These are phyloP conservation scores for Scheffersomyces cryptocercus DNA, from an alignment of 1,139 yeast species.

Conservation along the genomic window DNA sequence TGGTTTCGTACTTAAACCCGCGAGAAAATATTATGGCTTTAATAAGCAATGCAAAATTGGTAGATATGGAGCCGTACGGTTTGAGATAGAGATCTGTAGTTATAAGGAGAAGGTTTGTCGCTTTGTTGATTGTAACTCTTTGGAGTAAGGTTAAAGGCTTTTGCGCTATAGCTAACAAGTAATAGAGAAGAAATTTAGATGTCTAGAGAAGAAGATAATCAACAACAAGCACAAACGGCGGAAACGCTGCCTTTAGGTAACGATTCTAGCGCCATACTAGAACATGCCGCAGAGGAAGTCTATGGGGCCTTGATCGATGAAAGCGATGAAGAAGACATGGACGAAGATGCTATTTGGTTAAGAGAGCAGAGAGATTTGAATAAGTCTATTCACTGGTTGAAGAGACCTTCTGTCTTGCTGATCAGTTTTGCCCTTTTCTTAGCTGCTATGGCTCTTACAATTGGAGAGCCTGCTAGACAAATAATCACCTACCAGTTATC, in stretches of 20 bases:
- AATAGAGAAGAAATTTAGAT: no score
- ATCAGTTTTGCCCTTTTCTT: background rate
- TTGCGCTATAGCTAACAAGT: no score
- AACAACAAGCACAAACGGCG: no score
- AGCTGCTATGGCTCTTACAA: background rate
- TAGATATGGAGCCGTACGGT: no score
- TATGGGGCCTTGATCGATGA: slow-evolving; percentile 3
- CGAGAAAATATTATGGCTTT: no score
- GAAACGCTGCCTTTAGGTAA: background rate
- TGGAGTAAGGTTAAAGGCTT: no score
- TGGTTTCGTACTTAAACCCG: no score
- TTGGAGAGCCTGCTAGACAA: background rate
- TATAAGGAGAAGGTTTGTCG: no score
- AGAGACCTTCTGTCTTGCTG: slow-evolving; percentile 4
- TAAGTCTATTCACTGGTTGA: slow-evolving; percentile 1
- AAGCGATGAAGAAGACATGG: slow-evolving; percentile 3
- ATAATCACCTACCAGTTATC: slow-evolving; percentile 2
- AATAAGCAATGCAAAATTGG: no score
- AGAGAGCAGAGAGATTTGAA: slow-evolving; percentile 1
- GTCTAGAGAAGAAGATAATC: no score
- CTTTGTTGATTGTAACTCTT: no score
- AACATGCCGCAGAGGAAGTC: slow-evolving; percentile 1
- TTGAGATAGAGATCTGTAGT: no score
- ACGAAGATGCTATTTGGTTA: slow-evolving; percentile 2
- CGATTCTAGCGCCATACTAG: background rate